These are phyloP conservation scores for Aspergillus udagawae DNA, from an alignment of 2,329 filamentous ascomycete genomes.

Conservation along the genomic window DNA sequence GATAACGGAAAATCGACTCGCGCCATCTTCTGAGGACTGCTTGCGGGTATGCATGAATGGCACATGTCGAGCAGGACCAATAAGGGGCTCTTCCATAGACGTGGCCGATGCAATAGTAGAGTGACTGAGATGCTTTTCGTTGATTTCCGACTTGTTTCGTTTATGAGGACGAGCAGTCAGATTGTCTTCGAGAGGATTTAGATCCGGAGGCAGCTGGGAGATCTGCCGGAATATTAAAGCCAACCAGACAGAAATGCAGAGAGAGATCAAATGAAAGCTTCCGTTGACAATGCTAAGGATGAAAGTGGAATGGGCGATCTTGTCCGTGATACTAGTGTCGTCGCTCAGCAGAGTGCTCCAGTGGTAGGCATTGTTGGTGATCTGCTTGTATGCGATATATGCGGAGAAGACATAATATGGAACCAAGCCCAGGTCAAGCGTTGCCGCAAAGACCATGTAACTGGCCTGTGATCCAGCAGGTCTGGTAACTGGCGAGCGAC, in stretches of 20 bases:
- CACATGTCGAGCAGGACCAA: slow-evolving; percentile 50
- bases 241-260: slow-evolving; percentile 70
- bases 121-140: slow-evolving; percentile 60
- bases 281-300: slow-evolving; percentile 62
- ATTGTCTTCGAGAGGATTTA: slow-evolving; percentile 89
- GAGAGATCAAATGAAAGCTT: slow-evolving; percentile 66
- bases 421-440: slow-evolving; percentile 65
- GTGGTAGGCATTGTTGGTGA: slow-evolving; percentile 36
- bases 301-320: slow-evolving; percentile 65
- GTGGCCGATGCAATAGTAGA: slow-evolving; percentile 42
- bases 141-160: slow-evolving; percentile 62
- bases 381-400: slow-evolving; percentile 52
- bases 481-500: slow-evolving; percentile 64
- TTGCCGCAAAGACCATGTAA: slow-evolving; percentile 79
- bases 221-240: slow-evolving; percentile 79
- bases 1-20: slow-evolving; percentile 49
- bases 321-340: slow-evolving; percentile 51
- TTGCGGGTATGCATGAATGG: slow-evolving; percentile 77
- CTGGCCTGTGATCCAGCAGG: slow-evolving; percentile 78
- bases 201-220: slow-evolving; percentile 76
- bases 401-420: slow-evolving; percentile 61
- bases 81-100: slow-evolving; percentile 42
- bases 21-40: slow-evolving; percentile 56
- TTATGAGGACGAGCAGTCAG: slow-evolving; percentile 73
- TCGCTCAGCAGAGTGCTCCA: slow-evolving; percentile 67